Conservation (phyloP, 257 asterid species). For the Solanum paucissectum region DNA sequence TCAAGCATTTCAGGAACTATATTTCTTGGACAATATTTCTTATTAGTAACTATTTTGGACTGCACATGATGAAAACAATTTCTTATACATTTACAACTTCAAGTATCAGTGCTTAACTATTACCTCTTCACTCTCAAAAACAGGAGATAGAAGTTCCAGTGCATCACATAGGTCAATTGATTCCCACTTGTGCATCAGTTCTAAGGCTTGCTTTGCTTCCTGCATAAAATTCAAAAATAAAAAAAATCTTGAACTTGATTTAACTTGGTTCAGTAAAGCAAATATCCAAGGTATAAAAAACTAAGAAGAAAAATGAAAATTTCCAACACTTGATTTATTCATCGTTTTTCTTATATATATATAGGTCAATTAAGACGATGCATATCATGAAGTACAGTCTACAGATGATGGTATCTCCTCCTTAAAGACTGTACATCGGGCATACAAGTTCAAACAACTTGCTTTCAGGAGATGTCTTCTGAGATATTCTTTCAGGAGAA, state of each 20-base stretch:
- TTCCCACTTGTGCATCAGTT: slow-evolving; percentile 95
- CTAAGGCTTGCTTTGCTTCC: slow-evolving; percentile 98
- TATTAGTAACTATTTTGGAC: neutral
- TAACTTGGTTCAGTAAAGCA: neutral
- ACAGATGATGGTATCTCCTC: neutral
- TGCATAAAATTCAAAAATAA: slow-evolving; percentile 13
- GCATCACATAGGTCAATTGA: slow-evolving; percentile 95
- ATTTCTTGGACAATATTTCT: slow-evolving; percentile 9
- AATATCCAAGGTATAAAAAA: neutral
- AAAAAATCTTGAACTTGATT: neutral
- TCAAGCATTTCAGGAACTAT: slow-evolving; percentile 2
- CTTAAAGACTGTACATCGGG: neutral
- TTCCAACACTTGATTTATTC: neutral
- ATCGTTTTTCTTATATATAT: neutral
- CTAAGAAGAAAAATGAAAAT: neutral
- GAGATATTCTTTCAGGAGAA: neutral
- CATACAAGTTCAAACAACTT: neutral
- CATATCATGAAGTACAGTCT: neutral
- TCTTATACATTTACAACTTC: neutral
- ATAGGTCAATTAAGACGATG: neutral
- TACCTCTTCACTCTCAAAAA: slow-evolving; percentile 99
- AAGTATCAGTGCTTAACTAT: slow-evolving; percentile 1
- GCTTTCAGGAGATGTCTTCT: neutral
- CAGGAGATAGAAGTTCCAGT: slow-evolving; percentile 88
- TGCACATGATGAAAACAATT: neutral